Evolutionary conservation across 306 rosid genomes (phyloP), one percentile per base, ranked within the genome.

Genomic region (Abrus precatorius): DNA sequence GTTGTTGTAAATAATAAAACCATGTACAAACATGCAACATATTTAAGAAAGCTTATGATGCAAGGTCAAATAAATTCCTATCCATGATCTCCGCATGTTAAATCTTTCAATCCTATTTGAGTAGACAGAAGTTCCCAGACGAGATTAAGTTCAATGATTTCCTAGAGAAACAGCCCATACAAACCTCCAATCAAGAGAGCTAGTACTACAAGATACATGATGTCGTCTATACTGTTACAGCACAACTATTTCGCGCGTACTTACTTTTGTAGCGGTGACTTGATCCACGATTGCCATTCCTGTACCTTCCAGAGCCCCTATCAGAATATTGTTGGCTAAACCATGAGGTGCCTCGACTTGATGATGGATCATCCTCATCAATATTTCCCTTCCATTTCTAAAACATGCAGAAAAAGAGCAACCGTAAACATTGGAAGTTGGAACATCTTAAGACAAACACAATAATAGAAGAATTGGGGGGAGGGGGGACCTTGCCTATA

Each of bases 321-420:
- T 64, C 73, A 32, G 72, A 49, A 66, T 56, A 59, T 14, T 79
- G 61, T 27, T 84, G 67, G 45, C 20, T 79, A 74, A 84, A 84
- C 84, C 87, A 79, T 5, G 84, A 78, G 53, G 84, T 8, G 11
- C 71, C 67, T 56, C n/a, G 68, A 74, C 77, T 84, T 66, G 87
- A 84, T 66, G 73, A 74, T 60, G 84, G 77, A 33, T 57, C 68
- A 43, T 78, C 77, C 14, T 5, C 71, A n/a, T 57, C 81, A 57
- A 13, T 36, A 47, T n/a, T 76, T 36, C 48, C 61, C 81, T 84
- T 78, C 87, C 81, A 84, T 72, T 83, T 79, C 87, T 84, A 48
- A 59, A 78, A 9, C 73, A 67, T 14, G 53, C 57, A 78, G n/a
- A 52, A 32, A 36, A 60, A 57, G 45, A 9, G 50, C 12, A 72